Base-by-base conservation (phyloP, 345 rosid species). In the Dipteronia sinensis region DNA sequence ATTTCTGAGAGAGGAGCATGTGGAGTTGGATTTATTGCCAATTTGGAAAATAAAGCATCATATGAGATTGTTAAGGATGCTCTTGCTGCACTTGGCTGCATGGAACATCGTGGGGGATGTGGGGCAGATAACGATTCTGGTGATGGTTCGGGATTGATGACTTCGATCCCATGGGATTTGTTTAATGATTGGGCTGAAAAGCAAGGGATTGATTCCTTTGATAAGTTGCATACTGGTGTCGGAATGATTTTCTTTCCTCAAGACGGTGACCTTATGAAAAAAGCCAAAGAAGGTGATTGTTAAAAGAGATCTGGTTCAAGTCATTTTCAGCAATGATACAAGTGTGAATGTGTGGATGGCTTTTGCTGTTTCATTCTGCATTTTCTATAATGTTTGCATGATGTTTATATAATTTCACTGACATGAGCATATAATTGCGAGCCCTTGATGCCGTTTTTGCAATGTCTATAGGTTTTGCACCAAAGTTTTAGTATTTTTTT, bases 81-180 rank as follows among this genome's bases (percentile, higher is more conserved):
- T 71, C 97, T 96, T 78, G 77, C 80, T 31, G 98, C 98, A 76
- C 98, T 96, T 76, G 93, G 97, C 44, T 96, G 99, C 85, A 96
- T 96, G 99, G 97, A 96, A 81, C 99, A 96, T 81, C 97, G 99
- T 77, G 99, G 99, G 25, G 98, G 99, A 27, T 96, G 99, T 86
- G 99, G 99, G 77, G 93, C 99, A 69, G 99, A 96, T 80, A 94
- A 94, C 84, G 97, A 92, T 86, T 96, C 98, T 67, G 98, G 99
- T 79, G 99, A 96, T 82, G 99, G 99, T 61, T 82, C 99, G 2
- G 99, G 99, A 77, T 70, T 96, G 81, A 96, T 94, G 99, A 90
- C 99, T 83, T 94, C 95, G 69, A 92, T 96, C 77, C 99, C 99
- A 12, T 96, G 99, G 99, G 93, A 91, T 77, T 85, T 88, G 64